These are phyloP conservation scores for Tylopilus subfusipes DNA, from an alignment of 768 basidiomycete genomes.

Conservation along the genomic window DNA sequence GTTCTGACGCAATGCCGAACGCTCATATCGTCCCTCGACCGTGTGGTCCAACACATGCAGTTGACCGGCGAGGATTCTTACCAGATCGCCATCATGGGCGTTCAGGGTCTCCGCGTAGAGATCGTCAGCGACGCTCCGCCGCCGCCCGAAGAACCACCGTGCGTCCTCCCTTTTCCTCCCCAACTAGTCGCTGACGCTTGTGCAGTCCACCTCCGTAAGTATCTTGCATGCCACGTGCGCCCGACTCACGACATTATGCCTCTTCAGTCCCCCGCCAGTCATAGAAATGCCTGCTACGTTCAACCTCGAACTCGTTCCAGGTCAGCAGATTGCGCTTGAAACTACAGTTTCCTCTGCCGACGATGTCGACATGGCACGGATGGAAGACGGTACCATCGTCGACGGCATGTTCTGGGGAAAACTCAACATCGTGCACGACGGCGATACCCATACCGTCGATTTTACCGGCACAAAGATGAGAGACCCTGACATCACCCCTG, in stretches of 20 bases:
- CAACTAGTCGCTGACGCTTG: conserved; percentile 10
- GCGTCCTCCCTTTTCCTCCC: conserved; percentile 18
- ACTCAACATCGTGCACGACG: conserved; percentile 74
- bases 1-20: conserved; percentile 3
- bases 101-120: conserved; percentile 80
- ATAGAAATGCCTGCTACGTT: conserved; percentile 86
- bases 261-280: conserved; percentile 59
- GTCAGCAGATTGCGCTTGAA: conserved; percentile 77
- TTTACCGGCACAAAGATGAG: conserved; percentile 76
- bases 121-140: conserved; percentile 84
- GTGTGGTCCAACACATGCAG: conserved; percentile 38
- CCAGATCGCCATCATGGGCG: conserved; percentile 82
- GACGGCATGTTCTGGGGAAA: conserved; percentile 89
- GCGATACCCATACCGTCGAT: conserved; percentile 75
- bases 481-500: conserved; percentile 59
- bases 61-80: conserved; percentile 83
- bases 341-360: conserved; percentile 73
- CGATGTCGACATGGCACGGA: conserved; percentile 86
- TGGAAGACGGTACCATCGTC: conserved; percentile 85
- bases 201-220: conserved; percentile 50
- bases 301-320: conserved; percentile 74
- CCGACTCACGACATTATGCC: background rate
- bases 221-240: conserved; percentile 13
- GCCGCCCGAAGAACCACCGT: conserved; percentile 82
- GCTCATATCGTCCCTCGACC: conserved; percentile 14